A percentile compares a stretch with the other conserved stretches of the same genome.
Evolutionary conservation across 2,329 filamentous ascomycete species (phyloP).

Genomic region (Calonectria pseudoturangicola): DNA sequence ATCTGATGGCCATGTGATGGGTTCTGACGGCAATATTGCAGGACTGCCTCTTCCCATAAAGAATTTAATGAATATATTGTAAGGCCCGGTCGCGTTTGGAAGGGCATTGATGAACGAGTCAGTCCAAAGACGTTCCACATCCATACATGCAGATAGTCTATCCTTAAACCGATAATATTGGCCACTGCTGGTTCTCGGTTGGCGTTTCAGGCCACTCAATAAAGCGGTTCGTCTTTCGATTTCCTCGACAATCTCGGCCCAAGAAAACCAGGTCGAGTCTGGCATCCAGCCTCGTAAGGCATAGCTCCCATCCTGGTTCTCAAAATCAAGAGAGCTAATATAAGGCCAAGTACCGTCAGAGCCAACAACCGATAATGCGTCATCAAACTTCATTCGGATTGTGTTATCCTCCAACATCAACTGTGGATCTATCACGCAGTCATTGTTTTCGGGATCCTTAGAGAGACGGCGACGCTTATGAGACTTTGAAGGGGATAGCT

Average conservation of each 20-base stretch:
- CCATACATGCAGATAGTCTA: constrained; percentile 63
- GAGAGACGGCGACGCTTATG: constrained; percentile 27
- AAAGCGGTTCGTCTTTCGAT: constrained; percentile 54
- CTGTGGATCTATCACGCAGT: constrained; percentile 36
- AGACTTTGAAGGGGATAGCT: constrained; percentile 47
- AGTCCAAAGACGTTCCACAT: constrained; percentile 67
- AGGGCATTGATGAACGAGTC: constrained; percentile 52
- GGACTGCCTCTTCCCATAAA: constrained; percentile 38
- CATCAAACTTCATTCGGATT: constrained; percentile 44
- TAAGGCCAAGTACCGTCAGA: constrained; percentile 58
- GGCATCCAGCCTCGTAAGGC: constrained; percentile 67
- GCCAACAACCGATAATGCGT: constrained; percentile 51
- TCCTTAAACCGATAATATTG: constrained; percentile 50
- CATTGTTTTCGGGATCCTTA: constrained; percentile 26
- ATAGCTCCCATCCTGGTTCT: constrained; percentile 62
- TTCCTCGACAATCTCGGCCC: constrained; percentile 55
- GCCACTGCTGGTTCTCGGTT: constrained; percentile 28
- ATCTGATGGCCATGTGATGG: constrained; percentile 53
- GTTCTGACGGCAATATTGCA: constrained; percentile 12
- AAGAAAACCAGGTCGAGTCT: constrained; percentile 59
- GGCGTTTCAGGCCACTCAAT: constrained; percentile 41
- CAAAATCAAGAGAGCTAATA: constrained; percentile 59
- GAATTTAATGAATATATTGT: constrained; percentile 59
- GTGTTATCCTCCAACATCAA: constrained; percentile 17
- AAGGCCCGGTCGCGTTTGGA: constrained; percentile 54